A percentile compares a stretch with the other conserved stretches of the same genome.
Evolutionary conservation across 2,329 filamentous ascomycete species (phyloP).

Genomic region (Botryotinia narcissicola): DNA sequence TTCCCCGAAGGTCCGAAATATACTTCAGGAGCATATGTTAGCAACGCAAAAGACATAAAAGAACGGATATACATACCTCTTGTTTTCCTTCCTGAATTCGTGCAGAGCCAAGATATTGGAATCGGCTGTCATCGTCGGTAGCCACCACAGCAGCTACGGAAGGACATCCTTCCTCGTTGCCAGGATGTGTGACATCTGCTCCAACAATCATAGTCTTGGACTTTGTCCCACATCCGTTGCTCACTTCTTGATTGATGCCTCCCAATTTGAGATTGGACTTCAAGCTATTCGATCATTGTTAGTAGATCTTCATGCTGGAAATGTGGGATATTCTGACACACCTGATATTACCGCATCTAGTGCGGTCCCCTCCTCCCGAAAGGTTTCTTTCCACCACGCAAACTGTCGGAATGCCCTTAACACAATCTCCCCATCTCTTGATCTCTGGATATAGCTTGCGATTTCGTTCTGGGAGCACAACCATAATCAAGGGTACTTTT

Average conservation of each 20-base stretch:
- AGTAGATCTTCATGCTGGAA: not conserved
- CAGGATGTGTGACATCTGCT: constrained; percentile 11
- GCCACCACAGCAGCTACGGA: not conserved
- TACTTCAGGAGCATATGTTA: not conserved
- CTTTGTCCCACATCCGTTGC: not conserved
- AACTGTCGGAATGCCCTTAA: not conserved
- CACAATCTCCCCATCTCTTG: not conserved
- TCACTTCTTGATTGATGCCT: not conserved
- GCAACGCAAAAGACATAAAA: not conserved
- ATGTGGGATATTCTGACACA: not conserved
- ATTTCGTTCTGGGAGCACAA: not conserved
- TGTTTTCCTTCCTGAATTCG: not conserved
- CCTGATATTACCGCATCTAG: not conserved
- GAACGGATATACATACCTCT: not conserved
- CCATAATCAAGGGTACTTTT: not conserved
- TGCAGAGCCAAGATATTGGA: not conserved
- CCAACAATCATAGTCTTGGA: not conserved
- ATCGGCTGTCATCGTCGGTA: not conserved
- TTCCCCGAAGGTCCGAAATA: not conserved
- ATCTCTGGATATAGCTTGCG: not conserved
- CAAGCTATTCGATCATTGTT: not conserved
- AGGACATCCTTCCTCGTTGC: not conserved
- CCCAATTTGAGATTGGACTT: not conserved
- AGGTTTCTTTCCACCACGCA: not conserved
- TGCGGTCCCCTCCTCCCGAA: too few relatives aligned